Percentiles rank a stretch among this genome's conserved stretches.
These are phyloP conservation scores for Telfairia occidentalis DNA, from an alignment of 331 rosid genomes.

Conservation along the genomic window DNA sequence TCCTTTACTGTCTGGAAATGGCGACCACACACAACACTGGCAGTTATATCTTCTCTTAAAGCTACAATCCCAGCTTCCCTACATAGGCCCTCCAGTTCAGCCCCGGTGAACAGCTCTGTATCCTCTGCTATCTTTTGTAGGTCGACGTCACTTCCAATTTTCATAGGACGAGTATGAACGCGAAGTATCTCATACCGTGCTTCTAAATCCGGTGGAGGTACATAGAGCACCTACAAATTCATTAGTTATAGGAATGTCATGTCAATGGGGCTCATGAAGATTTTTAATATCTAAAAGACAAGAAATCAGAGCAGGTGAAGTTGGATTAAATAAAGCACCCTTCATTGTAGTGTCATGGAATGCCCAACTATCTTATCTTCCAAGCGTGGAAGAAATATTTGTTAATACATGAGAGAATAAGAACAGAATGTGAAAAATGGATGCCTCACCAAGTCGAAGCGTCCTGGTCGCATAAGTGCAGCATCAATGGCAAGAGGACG, in stretches of 20 bases:
- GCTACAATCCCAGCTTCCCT: conserved; percentile 82
- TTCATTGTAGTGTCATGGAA: neutral
- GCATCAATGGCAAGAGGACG: conserved; percentile 89
- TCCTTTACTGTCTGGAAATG: conserved; percentile 60
- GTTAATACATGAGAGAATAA: neutral
- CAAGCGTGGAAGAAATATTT: neutral
- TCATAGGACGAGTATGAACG: conserved; percentile 67
- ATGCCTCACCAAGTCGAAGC: conserved; percentile 64
- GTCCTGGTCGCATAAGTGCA: conserved; percentile 96
- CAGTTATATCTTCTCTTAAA: conserved; percentile 62
- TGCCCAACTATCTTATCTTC: neutral
- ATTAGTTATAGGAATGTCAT: neutral
- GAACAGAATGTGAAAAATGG: neutral
- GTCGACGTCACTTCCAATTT: conserved; percentile 42
- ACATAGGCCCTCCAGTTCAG: conserved; percentile 79
- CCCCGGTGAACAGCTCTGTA: conserved; percentile 81
- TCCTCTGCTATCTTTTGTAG: conserved; percentile 55
- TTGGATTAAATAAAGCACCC: neutral
- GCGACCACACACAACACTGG: conserved; percentile 37
- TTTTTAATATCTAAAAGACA: neutral
- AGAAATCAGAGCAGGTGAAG: neutral
- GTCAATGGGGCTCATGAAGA: neutral
- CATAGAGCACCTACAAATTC: conserved; percentile 60
- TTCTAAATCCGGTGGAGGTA: conserved; percentile 84
- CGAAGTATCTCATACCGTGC: conserved; percentile 65